A percentile compares a stretch with the other conserved stretches of the same genome.
Conservation (phyloP, 2,329 filamentous ascomycete species). For the Fusarium sp. region DNA sequence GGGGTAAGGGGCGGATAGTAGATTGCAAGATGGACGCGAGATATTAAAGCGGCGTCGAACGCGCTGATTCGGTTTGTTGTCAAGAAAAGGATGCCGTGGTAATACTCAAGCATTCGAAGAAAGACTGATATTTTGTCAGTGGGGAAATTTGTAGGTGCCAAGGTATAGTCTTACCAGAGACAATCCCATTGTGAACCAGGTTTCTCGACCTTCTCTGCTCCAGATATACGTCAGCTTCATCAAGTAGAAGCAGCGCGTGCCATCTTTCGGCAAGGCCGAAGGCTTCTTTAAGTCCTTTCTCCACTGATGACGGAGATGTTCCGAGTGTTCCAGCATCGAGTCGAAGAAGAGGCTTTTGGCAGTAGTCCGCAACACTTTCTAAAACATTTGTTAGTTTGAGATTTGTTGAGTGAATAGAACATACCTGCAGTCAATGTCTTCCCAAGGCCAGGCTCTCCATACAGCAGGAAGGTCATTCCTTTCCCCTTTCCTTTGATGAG, state of each 20-base stretch:
- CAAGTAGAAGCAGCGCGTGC: not conserved
- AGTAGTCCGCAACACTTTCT: not conserved
- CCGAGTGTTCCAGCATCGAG: not conserved
- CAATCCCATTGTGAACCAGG: not conserved
- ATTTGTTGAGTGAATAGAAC: not conserved
- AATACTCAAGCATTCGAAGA: conserved; percentile 7
- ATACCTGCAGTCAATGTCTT: not conserved
- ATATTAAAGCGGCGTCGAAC: conserved; percentile 1
- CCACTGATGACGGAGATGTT: not conserved
- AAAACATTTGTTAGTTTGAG: not conserved
- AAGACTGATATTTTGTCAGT: not conserved
- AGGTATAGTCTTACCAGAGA: not conserved
- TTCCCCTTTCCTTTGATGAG: not conserved
- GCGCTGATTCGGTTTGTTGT: conserved; percentile 6
- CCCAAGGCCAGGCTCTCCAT: not conserved
- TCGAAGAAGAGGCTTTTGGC: not conserved
- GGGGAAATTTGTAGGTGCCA: not conserved
- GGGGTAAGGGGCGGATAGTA: not conserved
- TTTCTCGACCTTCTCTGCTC: not conserved
- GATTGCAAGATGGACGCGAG: conserved; percentile 1
- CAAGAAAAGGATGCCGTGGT: not conserved
- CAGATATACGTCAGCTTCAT: not conserved
- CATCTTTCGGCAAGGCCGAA: not conserved
- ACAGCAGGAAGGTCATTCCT: not conserved
- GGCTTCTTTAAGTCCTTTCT: not conserved